Conservation (phyloP, 208 protist species). For the Herpetomonas samuelpessoai region DNA sequence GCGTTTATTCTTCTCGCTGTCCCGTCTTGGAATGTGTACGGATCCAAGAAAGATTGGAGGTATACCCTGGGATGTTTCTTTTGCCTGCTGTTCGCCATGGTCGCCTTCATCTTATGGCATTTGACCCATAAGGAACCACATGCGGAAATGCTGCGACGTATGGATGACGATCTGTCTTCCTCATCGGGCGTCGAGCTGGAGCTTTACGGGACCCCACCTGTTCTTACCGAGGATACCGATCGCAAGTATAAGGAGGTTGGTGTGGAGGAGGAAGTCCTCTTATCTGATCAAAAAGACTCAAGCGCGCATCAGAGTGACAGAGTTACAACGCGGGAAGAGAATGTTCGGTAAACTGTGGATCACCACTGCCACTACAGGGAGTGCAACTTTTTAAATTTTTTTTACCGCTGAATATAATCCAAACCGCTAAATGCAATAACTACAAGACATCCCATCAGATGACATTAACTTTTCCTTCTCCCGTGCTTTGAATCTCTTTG, state of each 20-base stretch:
- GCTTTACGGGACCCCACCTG: not conserved
- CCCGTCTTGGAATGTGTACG: constrained; percentile 43
- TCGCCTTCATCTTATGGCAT: constrained; percentile 31
- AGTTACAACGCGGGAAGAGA: too few relatives aligned
- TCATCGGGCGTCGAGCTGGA: not conserved
- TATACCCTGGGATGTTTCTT: constrained; percentile 35
- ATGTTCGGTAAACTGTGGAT: too few relatives aligned
- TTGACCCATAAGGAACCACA: constrained; percentile 18
- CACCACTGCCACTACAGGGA: too few relatives aligned
- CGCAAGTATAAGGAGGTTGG: not conserved
- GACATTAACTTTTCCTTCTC: too few relatives aligned
- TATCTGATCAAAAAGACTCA: not conserved
- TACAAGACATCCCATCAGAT: too few relatives aligned
- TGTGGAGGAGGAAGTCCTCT: not conserved
- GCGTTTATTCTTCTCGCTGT: constrained; percentile 32
- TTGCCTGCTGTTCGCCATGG: constrained; percentile 30
- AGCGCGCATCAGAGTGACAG: too few relatives aligned
- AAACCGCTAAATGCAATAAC: too few relatives aligned
- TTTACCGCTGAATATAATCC: too few relatives aligned
- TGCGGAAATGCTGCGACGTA: not conserved
- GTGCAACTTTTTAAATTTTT: too few relatives aligned
- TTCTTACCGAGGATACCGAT: not conserved
- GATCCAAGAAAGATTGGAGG: constrained; percentile 21
- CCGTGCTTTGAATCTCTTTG: too few relatives aligned
- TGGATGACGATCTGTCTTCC: not conserved